A percentile compares a stretch with the other conserved stretches of the same genome.
Evolutionary conservation across 345 rosid genomes (phyloP).

Genomic region (Kandelia obovata): DNA sequence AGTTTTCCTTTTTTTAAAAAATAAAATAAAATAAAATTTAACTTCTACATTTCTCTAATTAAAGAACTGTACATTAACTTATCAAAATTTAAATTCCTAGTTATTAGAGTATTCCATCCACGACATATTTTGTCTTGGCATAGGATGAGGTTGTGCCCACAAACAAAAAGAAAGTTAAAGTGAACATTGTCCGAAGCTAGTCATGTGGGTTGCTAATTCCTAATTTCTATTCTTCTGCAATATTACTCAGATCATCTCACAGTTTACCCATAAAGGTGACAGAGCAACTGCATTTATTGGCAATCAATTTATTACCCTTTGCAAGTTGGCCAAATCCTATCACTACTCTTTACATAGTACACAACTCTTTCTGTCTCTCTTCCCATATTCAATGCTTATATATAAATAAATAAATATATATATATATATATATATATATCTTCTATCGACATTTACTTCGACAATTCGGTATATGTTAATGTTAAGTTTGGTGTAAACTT

Average conservation of each 20-base stretch:
- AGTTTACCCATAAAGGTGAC: not conserved
- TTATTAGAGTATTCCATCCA: not conserved
- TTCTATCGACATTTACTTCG: no score
- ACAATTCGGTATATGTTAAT: no score
- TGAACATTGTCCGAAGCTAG: no score
- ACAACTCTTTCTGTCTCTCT: not conserved
- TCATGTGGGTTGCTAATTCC: no score
- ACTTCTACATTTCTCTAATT: no score
- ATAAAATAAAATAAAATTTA: no score
- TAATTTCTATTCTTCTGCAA: not conserved
- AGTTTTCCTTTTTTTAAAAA: no score
- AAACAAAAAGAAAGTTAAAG: not conserved
- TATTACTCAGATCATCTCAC: not conserved
- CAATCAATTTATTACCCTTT: slow-evolving; percentile 27
- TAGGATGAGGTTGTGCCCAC: not conserved
- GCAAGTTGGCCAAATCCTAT: slow-evolving; percentile 19
- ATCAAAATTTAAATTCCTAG: no score
- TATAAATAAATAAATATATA: not conserved
- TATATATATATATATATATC: not conserved
- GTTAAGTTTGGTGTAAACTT: no score
- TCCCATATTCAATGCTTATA: not conserved
- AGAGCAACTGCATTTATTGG: slow-evolving; percentile 21
- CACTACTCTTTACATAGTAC: not conserved
- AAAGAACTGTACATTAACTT: no score
- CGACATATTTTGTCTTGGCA: not conserved